These are phyloP conservation scores for Nemania sp. DNA, from an alignment of 2,329 filamentous ascomycete genomes.

Conservation along the genomic window DNA sequence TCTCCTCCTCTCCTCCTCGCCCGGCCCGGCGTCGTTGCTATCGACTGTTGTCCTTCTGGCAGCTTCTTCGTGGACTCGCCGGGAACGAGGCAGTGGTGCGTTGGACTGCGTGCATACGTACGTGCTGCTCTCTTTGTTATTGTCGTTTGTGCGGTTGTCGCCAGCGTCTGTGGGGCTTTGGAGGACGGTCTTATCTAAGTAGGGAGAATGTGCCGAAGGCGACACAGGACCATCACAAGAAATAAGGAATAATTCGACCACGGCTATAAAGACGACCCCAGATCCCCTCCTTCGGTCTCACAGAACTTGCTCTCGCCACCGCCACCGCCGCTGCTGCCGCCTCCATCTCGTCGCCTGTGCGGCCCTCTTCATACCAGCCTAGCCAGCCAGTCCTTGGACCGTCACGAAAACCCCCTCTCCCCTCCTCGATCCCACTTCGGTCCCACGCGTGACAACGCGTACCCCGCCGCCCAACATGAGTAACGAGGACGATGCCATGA, in stretches of 20 bases:
- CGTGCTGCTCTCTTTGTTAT: conserved; percentile 4
- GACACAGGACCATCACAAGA: conserved; percentile 17
- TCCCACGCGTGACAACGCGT: conserved; percentile 46
- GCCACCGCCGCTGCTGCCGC: neutral
- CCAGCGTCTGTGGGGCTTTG: conserved; percentile 14
- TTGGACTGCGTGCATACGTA: conserved; percentile 18
- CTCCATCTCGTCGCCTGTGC: conserved; percentile 1
- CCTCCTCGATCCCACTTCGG: conserved; percentile 15
- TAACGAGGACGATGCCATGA: conserved; percentile 27
- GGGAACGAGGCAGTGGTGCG: conserved; percentile 14
- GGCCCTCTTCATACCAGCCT: conserved; percentile 7
- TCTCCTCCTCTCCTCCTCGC: conserved; percentile 7
- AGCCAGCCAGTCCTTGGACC: conserved; percentile 13
- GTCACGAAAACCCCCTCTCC: conserved; percentile 16
- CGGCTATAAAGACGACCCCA: neutral
- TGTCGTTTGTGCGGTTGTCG: conserved; percentile 3
- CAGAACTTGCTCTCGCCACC: conserved; percentile 12
- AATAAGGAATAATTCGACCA: conserved; percentile 8
- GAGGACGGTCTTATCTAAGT: conserved; percentile 12
- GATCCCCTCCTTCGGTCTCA: neutral
- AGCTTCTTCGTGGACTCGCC: neutral
- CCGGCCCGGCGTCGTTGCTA: neutral
- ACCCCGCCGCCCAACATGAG: conserved; percentile 33
- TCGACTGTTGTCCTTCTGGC: conserved; percentile 1
- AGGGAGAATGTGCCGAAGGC: conserved; percentile 23